Base-by-base conservation (phyloP, 139 green algal species). In the Chlamydomonas schloesseri region DNA sequence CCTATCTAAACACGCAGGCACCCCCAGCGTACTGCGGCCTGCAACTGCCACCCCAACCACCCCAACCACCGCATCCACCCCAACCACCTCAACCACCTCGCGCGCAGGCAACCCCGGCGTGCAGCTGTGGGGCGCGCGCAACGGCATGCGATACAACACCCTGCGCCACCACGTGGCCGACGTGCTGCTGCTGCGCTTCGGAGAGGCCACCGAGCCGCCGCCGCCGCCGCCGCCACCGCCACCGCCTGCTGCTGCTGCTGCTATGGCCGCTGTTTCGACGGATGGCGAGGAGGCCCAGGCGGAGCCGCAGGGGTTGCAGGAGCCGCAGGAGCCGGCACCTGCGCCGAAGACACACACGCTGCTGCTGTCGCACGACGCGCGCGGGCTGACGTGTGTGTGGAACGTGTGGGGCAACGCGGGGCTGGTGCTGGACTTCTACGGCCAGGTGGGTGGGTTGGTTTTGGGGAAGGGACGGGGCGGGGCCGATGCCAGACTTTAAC, bases 331-430 rank as follows among this genome's bases (percentile, higher is more conserved):
- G 33, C 36, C 20, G 13, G 68, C 31, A 28, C 9, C n/a, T 15
- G 50, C 50, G 50, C 29, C 50, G 31, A 50, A 50, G n/a, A 28
- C n/a, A 5, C 50, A 47, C 73, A 50, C 67, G 74, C 34, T 82
- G 74, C 74, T 82, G 74, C 47, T 82, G 74, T 82, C 74, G 15
- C 31, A 68, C 46, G 74, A 82, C n/a, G 74, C 65, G 21, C 74
- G 74, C 33, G 74, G 74, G 6, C 74, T 82, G 53, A 57, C 53
- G 74, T 70, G 53, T 17, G 75, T 83, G 60, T 72, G 75, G 75
- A 37, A 72, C 75, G 58, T 60, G 26, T 83, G 75, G 75, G 75
- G 75, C 75, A 50, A 50, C 42, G 75, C 58, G 36, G 75, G 58
- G 24, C 36, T 72, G 36, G 58, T 83, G 28, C 75, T 60, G 33